Conservation (phyloP, 2,329 filamentous ascomycete species). For the Fusarium succisae region DNA sequence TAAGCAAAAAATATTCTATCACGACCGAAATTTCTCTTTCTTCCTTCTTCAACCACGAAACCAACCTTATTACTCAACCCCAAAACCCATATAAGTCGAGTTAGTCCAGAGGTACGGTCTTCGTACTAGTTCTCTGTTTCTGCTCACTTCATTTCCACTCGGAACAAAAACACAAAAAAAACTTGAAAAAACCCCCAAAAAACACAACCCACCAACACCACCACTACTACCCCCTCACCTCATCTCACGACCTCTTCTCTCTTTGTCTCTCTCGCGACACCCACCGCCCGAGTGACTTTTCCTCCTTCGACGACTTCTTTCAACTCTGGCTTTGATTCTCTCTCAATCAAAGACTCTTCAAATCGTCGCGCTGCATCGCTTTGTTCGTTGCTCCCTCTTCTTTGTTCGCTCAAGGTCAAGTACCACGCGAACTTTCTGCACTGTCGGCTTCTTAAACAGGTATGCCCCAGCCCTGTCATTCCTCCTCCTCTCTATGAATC, state of each 20-base stretch:
- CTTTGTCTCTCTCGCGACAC: slow-evolving; percentile 45
- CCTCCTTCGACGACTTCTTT: slow-evolving; percentile 24
- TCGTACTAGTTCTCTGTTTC: slow-evolving; percentile 70
- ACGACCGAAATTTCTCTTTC: slow-evolving; percentile 52
- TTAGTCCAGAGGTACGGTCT: slow-evolving; percentile 66
- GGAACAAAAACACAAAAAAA: slow-evolving; percentile 68
- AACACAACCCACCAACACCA: slow-evolving; percentile 46
- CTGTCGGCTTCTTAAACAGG: slow-evolving; percentile 36
- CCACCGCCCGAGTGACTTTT: slow-evolving; percentile 43
- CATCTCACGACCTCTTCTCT: slow-evolving; percentile 28
- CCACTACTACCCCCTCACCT: slow-evolving; percentile 29
- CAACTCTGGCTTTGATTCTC: slow-evolving; percentile 37
- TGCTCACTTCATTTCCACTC: slow-evolving; percentile 61
- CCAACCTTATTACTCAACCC: slow-evolving; percentile 60
- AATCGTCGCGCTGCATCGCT: slow-evolving; percentile 36
- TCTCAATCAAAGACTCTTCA: slow-evolving; percentile 40
- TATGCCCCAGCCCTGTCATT: slow-evolving; percentile 18
- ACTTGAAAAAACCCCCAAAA: slow-evolving; percentile 65
- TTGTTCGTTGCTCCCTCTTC: slow-evolving; percentile 44
- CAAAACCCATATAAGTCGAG: slow-evolving; percentile 57
- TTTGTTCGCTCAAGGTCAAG: slow-evolving; percentile 43
- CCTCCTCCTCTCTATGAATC: slow-evolving; percentile 12
- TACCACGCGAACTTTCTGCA: slow-evolving; percentile 41
- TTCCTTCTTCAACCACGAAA: slow-evolving; percentile 56
- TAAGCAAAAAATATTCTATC: slow-evolving; percentile 49